Conservation (phyloP, 352 stramenopile genomes). For the Pythium folliculosum region DNA sequence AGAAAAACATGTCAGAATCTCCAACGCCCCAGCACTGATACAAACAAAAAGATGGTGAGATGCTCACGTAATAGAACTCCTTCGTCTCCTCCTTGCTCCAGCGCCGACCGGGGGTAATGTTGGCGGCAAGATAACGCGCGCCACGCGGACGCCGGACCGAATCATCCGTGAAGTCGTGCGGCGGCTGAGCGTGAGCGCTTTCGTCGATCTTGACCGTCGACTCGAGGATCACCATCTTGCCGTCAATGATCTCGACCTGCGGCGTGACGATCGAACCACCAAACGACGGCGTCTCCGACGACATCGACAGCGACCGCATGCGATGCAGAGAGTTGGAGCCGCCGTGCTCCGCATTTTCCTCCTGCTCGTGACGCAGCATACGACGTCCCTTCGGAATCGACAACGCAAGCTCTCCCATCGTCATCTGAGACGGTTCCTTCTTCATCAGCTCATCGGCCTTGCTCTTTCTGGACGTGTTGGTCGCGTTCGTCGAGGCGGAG, state of each 20-base stretch:
- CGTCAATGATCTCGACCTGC: conserved; percentile 82
- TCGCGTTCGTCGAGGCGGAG: conserved; percentile 36
- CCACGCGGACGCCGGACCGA: conserved; percentile 37
- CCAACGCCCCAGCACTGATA: not conserved
- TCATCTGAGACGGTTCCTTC: conserved; percentile 83
- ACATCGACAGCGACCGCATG: conserved; percentile 59
- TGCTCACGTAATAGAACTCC: conserved; percentile 84
- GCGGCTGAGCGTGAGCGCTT: conserved; percentile 25
- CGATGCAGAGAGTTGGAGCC: conserved; percentile 43
- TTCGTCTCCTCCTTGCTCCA: conserved; percentile 86
- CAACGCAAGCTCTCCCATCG: conserved; percentile 79
- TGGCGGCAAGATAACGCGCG: conserved; percentile 43
- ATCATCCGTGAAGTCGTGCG: conserved; percentile 35
- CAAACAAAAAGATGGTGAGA: not conserved
- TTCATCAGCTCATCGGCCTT: conserved; percentile 62
- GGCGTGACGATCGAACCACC: conserved; percentile 72
- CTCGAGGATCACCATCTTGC: conserved; percentile 83
- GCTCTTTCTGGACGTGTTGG: conserved; percentile 29
- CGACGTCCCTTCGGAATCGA: conserved; percentile 68
- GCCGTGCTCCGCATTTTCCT: conserved; percentile 50
- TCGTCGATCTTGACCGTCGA: conserved; percentile 69
- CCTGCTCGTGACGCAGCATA: conserved; percentile 60
- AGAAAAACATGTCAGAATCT: not conserved
- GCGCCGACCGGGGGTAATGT: conserved; percentile 50
- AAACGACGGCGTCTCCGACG: conserved; percentile 60